Evolutionary conservation across 2,329 filamentous ascomycete genomes (phyloP), one percentile per base, ranked within the genome.

Genomic region (Penicillium polonicum): DNA sequence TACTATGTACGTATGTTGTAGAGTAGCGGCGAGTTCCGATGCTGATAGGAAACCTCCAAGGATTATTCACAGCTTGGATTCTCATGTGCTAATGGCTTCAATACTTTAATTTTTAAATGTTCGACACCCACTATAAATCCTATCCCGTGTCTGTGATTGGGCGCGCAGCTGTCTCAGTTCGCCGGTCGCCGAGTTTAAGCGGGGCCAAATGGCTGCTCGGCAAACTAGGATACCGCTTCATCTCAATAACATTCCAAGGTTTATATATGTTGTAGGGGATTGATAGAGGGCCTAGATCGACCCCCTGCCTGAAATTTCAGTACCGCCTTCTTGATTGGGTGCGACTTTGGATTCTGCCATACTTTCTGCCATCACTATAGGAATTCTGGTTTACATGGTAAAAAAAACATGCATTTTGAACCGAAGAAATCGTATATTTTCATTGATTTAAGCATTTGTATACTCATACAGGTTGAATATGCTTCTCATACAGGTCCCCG

Each of bases 61-160:
- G 2, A 62, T 66, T 65, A 66, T 54, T 66, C 60, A 63, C 51
- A 31, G 9, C 8, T 23, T 33, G 19, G 17, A 48, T 65, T 65
- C 39, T 35, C 49, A 57, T 66, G 43, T 55, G 59, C 50, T 63
- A 63, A 63, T 60, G n/a, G 44, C 19, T 27, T 48, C 13, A 19
- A 36, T 59, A 39, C 17, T 36, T 41, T 9, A 23, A 36, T 19
- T 29, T 15, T 39, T 39, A 12, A 15, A 35, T 8, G 21, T 35
- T 25, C 19, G 21, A 48, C 6, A 35, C 29, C 56, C 48, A 57
- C 51, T 29, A 31, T 38, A 45, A 33, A 21, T 13, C 19, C 13
- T 21, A 21, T 46, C 23, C 45, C 23, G 27, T 43, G 38, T 5
- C 12, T 39, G 41, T 55, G 55, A 57, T 57, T 57, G 55, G 55